These are phyloP conservation scores for Coemansia sp. DNA, from an alignment of 192 early-diverging fungal species.

Conservation along the genomic window DNA sequence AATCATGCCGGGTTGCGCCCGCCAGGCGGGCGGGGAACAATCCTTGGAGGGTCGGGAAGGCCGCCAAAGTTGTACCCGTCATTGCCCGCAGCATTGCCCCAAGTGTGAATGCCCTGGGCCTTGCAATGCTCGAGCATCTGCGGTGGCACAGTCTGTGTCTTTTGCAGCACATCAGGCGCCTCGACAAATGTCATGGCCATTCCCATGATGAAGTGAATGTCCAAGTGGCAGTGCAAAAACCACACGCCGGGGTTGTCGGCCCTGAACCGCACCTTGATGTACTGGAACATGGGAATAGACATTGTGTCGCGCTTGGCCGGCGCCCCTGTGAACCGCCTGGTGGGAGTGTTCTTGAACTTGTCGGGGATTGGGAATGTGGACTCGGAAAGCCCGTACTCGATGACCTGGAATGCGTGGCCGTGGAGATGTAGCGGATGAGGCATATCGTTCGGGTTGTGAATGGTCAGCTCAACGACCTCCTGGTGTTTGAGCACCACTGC, in stretches of 20 bases:
- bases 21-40: conserved; percentile 2
- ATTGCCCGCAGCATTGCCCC: conserved; percentile 80
- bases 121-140: conserved; percentile 63
- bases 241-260: conserved; percentile 85
- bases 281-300: conserved; percentile 58
- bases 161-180: conserved; percentile 64
- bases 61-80: conserved; percentile 65
- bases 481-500: conserved; percentile 63
- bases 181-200: conserved; percentile 71
- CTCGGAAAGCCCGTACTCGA: conserved; percentile 56
- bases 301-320: conserved; percentile 65
- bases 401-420: conserved; percentile 81
- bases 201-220: conserved; percentile 64
- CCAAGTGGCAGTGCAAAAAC: conserved; percentile 80
- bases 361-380: conserved; percentile 47
- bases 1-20: too few species aligned
- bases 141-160: conserved; percentile 54
- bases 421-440: conserved; percentile 82
- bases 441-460: conserved; percentile 71
- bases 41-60: conserved; percentile 42
- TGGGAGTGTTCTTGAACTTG: conserved; percentile 13
- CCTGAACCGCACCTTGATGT: conserved; percentile 67
- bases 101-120: conserved; percentile 55
- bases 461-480: conserved; percentile 66
- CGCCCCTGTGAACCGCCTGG: neutral